Evolutionary conservation across 176 grass and related monocot genomes (phyloP).

Genomic region (Aegilops bicornis): DNA sequence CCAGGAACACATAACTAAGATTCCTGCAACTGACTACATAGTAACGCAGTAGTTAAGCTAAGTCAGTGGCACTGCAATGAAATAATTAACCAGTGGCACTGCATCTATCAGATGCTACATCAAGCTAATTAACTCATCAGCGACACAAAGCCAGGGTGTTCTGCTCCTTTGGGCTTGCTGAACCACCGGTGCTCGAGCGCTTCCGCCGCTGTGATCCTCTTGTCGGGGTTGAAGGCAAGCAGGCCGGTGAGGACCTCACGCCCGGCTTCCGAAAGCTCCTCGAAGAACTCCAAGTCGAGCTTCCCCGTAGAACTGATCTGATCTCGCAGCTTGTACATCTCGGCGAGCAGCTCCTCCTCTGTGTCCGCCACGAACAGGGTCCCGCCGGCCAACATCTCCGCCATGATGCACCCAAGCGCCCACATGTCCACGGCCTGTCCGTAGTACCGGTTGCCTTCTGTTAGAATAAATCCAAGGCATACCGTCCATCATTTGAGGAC

Average conservation of each 20-base stretch:
- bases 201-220: background rate
- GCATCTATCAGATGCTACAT: background rate
- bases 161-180: too few relatives aligned
- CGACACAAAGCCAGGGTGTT: background rate
- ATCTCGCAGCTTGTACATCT: background rate
- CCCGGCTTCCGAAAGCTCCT: background rate
- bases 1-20: background rate
- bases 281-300: background rate
- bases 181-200: constrained; percentile 15
- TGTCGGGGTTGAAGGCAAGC: background rate
- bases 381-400: background rate
- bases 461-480: too few relatives aligned
- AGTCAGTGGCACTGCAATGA: too few relatives aligned
- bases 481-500: too few relatives aligned
- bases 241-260: background rate
- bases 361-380: background rate
- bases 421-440: background rate
- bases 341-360: background rate
- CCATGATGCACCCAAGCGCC: background rate
- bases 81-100: too few relatives aligned
- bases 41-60: too few relatives aligned
- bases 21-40: background rate
- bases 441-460: background rate
- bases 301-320: background rate
- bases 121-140: background rate